Evolutionary conservation across 2,329 filamentous ascomycete species (phyloP), one percentile per base, ranked within the genome.

Genomic region (Alternaria rosae): DNA sequence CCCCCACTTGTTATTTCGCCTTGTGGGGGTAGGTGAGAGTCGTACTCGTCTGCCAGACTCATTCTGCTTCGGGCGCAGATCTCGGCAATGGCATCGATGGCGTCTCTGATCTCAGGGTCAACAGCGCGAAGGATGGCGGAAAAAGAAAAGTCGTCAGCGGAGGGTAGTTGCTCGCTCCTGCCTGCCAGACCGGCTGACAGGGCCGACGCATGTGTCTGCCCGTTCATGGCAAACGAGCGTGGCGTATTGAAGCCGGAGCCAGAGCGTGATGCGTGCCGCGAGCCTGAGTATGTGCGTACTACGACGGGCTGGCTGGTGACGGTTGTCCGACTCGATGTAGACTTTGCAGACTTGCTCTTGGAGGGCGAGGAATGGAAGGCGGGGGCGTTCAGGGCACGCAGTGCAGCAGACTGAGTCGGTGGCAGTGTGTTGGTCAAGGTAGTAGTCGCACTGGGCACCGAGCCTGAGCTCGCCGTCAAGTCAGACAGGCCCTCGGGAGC

Each of bases 31-130:
- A 88, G 82, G 74, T 89, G 87, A 44, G 86, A 86, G 32, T 83
- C 84, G 72, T 89, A 88, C 71, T 89, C 87, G 69, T 89, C 86
- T 10, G 87, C 86, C 61, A 89, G 77, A 68, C 86, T 88, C 70
- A 88, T 79, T 66, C 84, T 84, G 74, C 86, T 89, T 61, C 86
- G 82, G 4, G 87, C 87, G 67, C 86, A 88, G 62, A 89, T 88
- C 68, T 88, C 86, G 23, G 87, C 86, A 67, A 89, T 89, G 15
- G 86, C 85, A 70, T 89, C 85, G 55, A 89, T 82, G 10, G 87
- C 87, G 13, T 79, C 78, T 64, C 85, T 80, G 48, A 89, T 86
- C 67, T 89, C 86, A 12, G 85, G 83, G 58, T 88, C 85, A 57
- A 88, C 85, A 26, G 86, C 84, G 23, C 82, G 81, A 13, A 88